These are phyloP conservation scores for Alternaria ethzedia DNA, from an alignment of 2,329 filamentous ascomycete species.

Conservation along the genomic window DNA sequence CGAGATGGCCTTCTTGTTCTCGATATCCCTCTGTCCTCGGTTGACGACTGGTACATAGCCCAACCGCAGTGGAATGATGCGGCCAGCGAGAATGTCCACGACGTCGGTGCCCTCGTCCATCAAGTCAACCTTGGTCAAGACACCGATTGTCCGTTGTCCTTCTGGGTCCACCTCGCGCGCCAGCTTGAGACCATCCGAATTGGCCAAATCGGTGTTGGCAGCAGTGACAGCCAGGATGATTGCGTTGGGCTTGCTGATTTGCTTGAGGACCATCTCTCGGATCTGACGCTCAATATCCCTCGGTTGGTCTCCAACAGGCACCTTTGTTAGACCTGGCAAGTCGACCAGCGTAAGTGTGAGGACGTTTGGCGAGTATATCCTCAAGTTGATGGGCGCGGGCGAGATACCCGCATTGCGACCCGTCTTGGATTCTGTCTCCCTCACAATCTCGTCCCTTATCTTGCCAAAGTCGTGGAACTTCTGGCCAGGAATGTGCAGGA, in stretches of 20 bases:
- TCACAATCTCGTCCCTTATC: slow-evolving; percentile 95
- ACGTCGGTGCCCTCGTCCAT: slow-evolving; percentile 99
- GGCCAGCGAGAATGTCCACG: slow-evolving; percentile 95
- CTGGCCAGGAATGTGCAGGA: slow-evolving; percentile 94
- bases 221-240: slow-evolving; percentile 97
- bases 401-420: slow-evolving; percentile 97
- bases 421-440: slow-evolving; percentile 95
- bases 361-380: slow-evolving; percentile 98
- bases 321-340: slow-evolving; percentile 93
- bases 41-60: slow-evolving; percentile 99
- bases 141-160: slow-evolving; percentile 96
- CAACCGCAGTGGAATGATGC: slow-evolving; percentile 92
- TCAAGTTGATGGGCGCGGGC: slow-evolving; percentile 93
- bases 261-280: slow-evolving; percentile 96
- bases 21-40: slow-evolving; percentile 95
- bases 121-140: slow-evolving; percentile 96
- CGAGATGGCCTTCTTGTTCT: slow-evolving; percentile 95
- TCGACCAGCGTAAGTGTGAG: slow-evolving; percentile 96
- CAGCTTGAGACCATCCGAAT: slow-evolving; percentile 96
- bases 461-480: slow-evolving; percentile 99
- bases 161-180: slow-evolving; percentile 96
- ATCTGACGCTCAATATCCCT: slow-evolving; percentile 97
- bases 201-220: slow-evolving; percentile 96
- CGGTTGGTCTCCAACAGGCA: slow-evolving; percentile 94
- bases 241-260: slow-evolving; percentile 97